These are phyloP conservation scores for Penicillium odoratum DNA, from an alignment of 495 filamentous ascomycete species.

Conservation along the genomic window DNA sequence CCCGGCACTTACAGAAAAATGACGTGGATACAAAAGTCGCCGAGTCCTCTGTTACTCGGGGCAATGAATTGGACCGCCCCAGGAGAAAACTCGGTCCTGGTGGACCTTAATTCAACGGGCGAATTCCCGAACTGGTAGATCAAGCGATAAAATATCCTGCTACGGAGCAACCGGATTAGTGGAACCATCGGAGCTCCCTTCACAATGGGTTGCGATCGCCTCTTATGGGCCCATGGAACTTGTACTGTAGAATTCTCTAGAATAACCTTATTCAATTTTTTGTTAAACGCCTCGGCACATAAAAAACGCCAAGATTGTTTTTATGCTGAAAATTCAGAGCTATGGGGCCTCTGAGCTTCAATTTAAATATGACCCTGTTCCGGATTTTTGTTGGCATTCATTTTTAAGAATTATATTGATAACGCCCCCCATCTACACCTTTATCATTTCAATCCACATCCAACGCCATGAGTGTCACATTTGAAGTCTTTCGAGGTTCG, in stretches of 20 bases:
- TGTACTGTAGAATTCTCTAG: not conserved
- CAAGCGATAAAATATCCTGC: not conserved
- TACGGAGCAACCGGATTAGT: not conserved
- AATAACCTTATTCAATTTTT: not conserved
- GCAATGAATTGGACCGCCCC: not conserved
- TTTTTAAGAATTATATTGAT: not conserved
- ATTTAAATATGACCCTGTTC: not conserved
- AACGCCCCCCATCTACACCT: not conserved
- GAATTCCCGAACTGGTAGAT: not conserved
- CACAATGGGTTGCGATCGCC: not conserved
- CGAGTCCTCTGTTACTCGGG: not conserved
- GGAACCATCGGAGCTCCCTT: not conserved
- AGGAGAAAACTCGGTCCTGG: not conserved
- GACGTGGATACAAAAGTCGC: not conserved
- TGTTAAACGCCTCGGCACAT: not conserved
- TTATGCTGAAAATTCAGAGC: not conserved
- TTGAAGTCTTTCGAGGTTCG: constrained; percentile 35
- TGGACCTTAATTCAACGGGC: not conserved
- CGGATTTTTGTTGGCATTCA: not conserved
- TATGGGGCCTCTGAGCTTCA: not conserved
- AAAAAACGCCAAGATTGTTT: not conserved
- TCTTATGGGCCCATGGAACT: not conserved
- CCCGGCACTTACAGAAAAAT: too few species aligned
- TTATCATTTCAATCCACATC: not conserved
- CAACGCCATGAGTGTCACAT: constrained; percentile 29